A percentile compares a stretch with the other conserved stretches of the same genome.
phyloP scores from a whole-genome alignment of 169 alveolate species.

The Plasmodium sp. region DNA sequence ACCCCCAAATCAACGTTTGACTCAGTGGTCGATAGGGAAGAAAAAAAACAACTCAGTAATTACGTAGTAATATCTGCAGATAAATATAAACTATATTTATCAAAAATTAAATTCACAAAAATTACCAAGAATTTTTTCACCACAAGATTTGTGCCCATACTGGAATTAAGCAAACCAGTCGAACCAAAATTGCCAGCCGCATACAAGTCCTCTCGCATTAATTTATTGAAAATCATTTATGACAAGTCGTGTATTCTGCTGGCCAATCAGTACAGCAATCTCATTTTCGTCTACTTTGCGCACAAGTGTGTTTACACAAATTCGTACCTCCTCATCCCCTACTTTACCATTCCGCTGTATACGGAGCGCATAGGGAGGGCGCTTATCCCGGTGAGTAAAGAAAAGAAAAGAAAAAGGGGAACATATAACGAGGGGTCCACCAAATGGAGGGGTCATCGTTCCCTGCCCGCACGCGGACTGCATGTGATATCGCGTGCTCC shows the following conservation, averaged over 20 bases:
- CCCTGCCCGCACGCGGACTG: neutral
- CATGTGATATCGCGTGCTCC: neutral
- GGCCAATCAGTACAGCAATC: conserved; percentile 66
- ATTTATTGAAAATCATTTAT: conserved; percentile 65
- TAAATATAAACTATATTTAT: conserved; percentile 29
- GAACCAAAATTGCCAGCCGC: neutral
- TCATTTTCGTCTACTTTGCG: conserved; percentile 41
- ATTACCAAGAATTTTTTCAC: conserved; percentile 43
- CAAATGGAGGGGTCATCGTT: neutral
- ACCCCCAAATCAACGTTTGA: neutral
- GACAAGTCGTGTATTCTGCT: conserved; percentile 64
- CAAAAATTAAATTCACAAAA: conserved; percentile 42
- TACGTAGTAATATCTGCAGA: conserved; percentile 61
- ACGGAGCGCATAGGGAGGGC: conserved; percentile 25
- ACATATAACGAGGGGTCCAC: neutral
- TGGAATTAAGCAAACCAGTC: conserved; percentile 15
- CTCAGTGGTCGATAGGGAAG: conserved; percentile 30
- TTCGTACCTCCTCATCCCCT: conserved; percentile 48
- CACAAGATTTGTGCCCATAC: conserved; percentile 47
- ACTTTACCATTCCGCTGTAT: conserved; percentile 25
- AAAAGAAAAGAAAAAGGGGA: neutral
- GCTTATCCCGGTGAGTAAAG: conserved; percentile 12
- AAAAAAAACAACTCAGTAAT: conserved; percentile 40
- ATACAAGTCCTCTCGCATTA: conserved; percentile 48
- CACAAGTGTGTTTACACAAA: conserved; percentile 60